These are phyloP conservation scores for Cetradonia linearis DNA, from an alignment of 495 filamentous ascomycete genomes.

Conservation along the genomic window DNA sequence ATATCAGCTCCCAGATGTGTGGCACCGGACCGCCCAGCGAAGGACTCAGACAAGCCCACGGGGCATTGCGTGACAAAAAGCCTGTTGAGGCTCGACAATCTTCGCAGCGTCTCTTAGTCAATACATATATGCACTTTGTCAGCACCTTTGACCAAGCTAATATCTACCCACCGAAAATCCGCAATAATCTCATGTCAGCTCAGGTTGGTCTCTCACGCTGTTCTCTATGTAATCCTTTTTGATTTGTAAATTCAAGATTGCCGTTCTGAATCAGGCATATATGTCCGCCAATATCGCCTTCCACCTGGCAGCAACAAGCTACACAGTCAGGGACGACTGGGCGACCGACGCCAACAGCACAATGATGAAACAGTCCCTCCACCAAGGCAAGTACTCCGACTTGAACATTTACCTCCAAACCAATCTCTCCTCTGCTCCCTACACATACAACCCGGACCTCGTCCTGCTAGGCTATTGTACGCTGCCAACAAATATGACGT, in stretches of 20 bases:
- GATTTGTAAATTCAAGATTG: slow-evolving; percentile 25
- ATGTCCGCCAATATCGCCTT: slow-evolving; percentile 40
- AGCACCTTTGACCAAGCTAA: slow-evolving; percentile 30
- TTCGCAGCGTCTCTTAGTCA: slow-evolving; percentile 26
- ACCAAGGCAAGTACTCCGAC: slow-evolving; percentile 39
- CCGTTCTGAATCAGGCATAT: slow-evolving; percentile 38
- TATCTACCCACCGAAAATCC: slow-evolving; percentile 24
- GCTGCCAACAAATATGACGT: slow-evolving; percentile 30
- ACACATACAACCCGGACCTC: slow-evolving; percentile 17
- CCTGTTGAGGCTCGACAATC: background rate
- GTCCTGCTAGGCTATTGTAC: slow-evolving; percentile 43
- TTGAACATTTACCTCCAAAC: slow-evolving; percentile 47
- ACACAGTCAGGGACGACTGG: slow-evolving; percentile 61
- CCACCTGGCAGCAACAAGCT: slow-evolving; percentile 55
- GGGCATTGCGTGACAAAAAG: background rate
- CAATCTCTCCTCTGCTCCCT: slow-evolving; percentile 29
- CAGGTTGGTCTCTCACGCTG: slow-evolving; percentile 29
- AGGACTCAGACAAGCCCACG: slow-evolving; percentile 14
- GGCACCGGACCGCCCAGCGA: slow-evolving; percentile 14
- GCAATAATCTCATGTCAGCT: slow-evolving; percentile 34
- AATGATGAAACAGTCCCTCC: slow-evolving; percentile 54
- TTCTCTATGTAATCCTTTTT: background rate
- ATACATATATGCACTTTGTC: slow-evolving; percentile 42
- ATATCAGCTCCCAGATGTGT: slow-evolving; percentile 14
- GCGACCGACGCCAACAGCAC: slow-evolving; percentile 52